A percentile compares a stretch with the other conserved stretches of the same genome.
These are phyloP conservation scores for Saksenaea oblongispora DNA, from an alignment of 371 early-diverging fungal genomes.

Conservation along the genomic window DNA sequence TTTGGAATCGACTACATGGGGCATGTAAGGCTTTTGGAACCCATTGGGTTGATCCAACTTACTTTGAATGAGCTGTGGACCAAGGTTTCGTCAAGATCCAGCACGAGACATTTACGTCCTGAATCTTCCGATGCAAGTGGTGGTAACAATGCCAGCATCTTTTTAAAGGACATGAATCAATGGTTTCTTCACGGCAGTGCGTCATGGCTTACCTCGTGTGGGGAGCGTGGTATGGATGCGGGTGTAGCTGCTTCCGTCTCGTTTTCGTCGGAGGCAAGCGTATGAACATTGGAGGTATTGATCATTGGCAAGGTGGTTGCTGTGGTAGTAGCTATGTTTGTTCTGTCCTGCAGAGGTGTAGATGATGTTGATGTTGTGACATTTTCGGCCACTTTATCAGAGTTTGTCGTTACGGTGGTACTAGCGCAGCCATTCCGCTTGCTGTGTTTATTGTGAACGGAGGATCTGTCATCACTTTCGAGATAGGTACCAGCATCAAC, in stretches of 20 bases:
- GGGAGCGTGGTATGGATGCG: constrained; percentile 1
- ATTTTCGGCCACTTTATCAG: neutral
- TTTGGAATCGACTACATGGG: constrained; percentile 2
- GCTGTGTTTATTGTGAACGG: neutral
- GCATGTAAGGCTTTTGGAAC: neutral
- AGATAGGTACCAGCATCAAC: constrained; percentile 11
- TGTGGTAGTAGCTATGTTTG: neutral
- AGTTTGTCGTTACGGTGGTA: neutral
- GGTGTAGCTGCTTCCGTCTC: neutral
- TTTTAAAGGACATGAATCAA: neutral
- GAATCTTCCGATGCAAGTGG: constrained; percentile 17
- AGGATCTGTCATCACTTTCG: constrained; percentile 9
- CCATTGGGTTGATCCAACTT: neutral
- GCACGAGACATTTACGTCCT: constrained; percentile 50
- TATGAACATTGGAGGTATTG: neutral
- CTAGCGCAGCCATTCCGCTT: neutral
- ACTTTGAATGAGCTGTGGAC: constrained; percentile 58
- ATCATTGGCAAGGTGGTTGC: neutral
- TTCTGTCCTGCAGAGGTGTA: constrained; percentile 1
- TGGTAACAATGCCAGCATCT: neutral
- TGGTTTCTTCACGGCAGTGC: neutral
- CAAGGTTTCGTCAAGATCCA: constrained; percentile 65
- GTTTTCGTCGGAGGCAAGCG: neutral
- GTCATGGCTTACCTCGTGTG: neutral
- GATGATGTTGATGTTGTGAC: neutral